Percentiles rank a stretch among this genome's conserved stretches.
Conservation (phyloP, 2,329 filamentous ascomycete genomes). For the Chrysoporthe austroafricana region DNA sequence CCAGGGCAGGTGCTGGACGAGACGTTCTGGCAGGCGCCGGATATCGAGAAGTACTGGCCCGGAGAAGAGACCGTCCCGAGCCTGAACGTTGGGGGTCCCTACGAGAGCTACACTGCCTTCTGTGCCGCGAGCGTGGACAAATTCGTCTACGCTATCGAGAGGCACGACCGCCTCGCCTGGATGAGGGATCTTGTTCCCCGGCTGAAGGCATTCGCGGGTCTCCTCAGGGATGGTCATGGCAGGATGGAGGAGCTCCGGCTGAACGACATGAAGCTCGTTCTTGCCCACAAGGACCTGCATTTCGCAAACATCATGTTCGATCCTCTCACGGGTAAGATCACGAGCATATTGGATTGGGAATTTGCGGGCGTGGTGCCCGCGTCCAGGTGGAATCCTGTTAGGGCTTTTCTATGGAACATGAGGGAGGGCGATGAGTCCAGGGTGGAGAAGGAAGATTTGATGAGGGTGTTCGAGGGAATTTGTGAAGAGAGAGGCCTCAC, state of each 20-base stretch:
- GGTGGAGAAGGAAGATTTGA: conserved; percentile 33
- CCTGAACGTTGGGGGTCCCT: conserved; percentile 37
- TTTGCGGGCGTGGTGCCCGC: conserved; percentile 42
- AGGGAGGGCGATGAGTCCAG: conserved; percentile 29
- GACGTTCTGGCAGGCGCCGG: conserved; percentile 41
- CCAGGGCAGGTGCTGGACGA: conserved; percentile 40
- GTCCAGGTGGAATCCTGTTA: conserved; percentile 40
- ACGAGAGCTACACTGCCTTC: conserved; percentile 35
- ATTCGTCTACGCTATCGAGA: conserved; percentile 36
- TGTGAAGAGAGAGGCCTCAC: conserved; percentile 30
- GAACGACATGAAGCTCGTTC: conserved; percentile 32
- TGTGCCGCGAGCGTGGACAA: conserved; percentile 34
- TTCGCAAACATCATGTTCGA: conserved; percentile 43
- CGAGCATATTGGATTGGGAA: conserved; percentile 43
- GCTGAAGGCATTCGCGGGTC: conserved; percentile 33
- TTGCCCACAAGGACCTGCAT: conserved; percentile 45
- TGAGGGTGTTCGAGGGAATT: conserved; percentile 34
- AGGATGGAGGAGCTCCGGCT: conserved; percentile 21
- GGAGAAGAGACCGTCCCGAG: conserved; percentile 30
- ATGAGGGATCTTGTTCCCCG: conserved; percentile 37
- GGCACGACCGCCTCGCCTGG: conserved; percentile 34
- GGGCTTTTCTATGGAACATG: conserved; percentile 42
- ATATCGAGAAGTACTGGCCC: conserved; percentile 37
- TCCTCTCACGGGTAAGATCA: conserved; percentile 34
- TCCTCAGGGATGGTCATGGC: conserved; percentile 8